Evolutionary conservation across 306 rosid genomes (phyloP).

Genomic region (Lupinus albus): DNA sequence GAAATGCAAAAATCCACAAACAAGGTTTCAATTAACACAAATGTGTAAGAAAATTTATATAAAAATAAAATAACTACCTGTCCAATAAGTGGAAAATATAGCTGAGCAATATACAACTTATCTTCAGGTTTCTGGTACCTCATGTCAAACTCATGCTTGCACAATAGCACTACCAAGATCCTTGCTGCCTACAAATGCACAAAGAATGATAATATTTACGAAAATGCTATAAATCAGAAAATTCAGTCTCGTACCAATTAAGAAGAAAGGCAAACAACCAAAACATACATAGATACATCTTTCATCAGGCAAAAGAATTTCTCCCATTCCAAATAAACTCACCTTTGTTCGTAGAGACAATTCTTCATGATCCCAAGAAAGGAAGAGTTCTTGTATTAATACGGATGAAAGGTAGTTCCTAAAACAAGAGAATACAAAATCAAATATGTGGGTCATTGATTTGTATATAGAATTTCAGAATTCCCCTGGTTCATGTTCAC

Average conservation of each 20-base stretch:
- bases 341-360: conserved; percentile 87
- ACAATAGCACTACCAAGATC: conserved; percentile 85
- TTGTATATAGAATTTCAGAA: conserved; percentile 8
- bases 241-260: not conserved
- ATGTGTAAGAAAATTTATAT: conserved; percentile 9
- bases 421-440: conserved; percentile 32
- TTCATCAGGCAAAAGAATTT: conserved; percentile 31
- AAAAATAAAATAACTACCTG: conserved; percentile 54
- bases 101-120: conserved; percentile 94
- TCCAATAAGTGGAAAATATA: conserved; percentile 92
- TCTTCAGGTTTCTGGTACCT: conserved; percentile 99
- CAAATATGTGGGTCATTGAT: conserved; percentile 27
- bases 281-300: conserved; percentile 3
- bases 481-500: conserved; percentile 4
- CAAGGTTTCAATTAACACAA: conserved; percentile 7
- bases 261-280: not conserved
- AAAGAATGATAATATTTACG: conserved; percentile 24
- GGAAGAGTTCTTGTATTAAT: conserved; percentile 92
- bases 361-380: conserved; percentile 98
- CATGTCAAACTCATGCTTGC: conserved; percentile 98
- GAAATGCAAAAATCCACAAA: conserved; percentile 15
- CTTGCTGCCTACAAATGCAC: conserved; percentile 78
- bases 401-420: conserved; percentile 99
- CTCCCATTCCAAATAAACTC: conserved; percentile 38
- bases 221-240: conserved; percentile 6